phyloP scores from a whole-genome alignment of 2,329 filamentous ascomycete genomes.

The Lecanoromycetidae sp. region DNA sequence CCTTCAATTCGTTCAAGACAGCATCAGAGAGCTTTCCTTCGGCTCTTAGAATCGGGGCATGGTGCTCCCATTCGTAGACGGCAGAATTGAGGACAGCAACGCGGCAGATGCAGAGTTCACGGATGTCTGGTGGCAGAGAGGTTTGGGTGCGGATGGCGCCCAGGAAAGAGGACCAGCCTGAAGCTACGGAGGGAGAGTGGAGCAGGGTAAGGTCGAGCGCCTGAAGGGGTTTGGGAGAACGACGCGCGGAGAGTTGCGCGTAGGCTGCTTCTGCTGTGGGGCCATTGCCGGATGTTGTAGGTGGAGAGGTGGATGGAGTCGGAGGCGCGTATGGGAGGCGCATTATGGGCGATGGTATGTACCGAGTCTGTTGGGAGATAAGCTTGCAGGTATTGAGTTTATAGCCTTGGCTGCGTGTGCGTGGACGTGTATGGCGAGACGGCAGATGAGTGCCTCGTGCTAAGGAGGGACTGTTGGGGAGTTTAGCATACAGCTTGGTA shows the following conservation, averaged over 20 bases:
- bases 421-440: too few species aligned
- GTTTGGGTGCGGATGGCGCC: constrained; percentile 44
- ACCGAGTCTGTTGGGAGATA: neutral
- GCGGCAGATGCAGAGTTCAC: constrained; percentile 69
- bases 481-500: too few species aligned
- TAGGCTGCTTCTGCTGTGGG: constrained; percentile 37
- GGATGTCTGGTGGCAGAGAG: constrained; percentile 39
- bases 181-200: constrained; percentile 60
- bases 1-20: constrained; percentile 30
- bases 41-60: constrained; percentile 58
- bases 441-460: too few species aligned
- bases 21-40: constrained; percentile 43
- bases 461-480: too few species aligned
- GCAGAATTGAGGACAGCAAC: constrained; percentile 70
- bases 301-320: constrained; percentile 17
- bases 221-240: constrained; percentile 57
- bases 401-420: neutral
- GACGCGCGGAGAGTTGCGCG: constrained; percentile 44
- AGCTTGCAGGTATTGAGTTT: neutral
- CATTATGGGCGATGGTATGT: constrained; percentile 19
- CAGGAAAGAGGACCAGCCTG: constrained; percentile 53
- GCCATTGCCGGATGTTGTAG: constrained; percentile 36
- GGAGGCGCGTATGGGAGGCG: constrained; percentile 28
- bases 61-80: constrained; percentile 76
- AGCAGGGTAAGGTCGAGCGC: constrained; percentile 64